Evolutionary conservation across 305 asterid genomes (phyloP), one percentile per base, ranked within the genome.

Genomic region (Fraxinus floribunda): DNA sequence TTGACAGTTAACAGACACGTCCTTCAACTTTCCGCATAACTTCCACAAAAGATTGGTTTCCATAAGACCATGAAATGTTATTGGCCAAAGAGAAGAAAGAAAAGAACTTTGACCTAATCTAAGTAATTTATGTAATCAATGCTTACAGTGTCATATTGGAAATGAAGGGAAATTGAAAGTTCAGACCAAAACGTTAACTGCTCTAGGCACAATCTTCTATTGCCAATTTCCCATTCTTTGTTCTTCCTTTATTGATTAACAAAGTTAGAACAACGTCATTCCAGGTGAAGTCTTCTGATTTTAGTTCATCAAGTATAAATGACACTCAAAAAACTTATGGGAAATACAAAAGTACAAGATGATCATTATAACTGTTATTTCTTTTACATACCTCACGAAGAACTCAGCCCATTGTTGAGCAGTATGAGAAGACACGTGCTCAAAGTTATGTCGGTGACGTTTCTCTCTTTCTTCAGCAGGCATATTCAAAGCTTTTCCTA

Each of bases 391-490:
- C 99, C 99, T 93, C 80, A 96, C 96, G 38, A 96, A 96, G 89
- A 92, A 90, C 87, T 96, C 99, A 64, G 99, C 99, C 99, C 99
- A 96, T 80, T 94, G 95, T 91, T 96, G 99, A 84, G 99, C 98
- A 86, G 99, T 96, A 89, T 93, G 99, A 81, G 92, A 91, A 44
- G 98, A 93, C 89, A 96, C 98, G 72, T 94, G 99, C 76, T 88
- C 85, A 83, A 91, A 96, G 87, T 96, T 96, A 87, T 91, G 97
- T 78, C 85, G 87, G 84, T 96, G 98, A 24, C 98, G 98, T 82
- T 96, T 94, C 89, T 96, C 98, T 89, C 99, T 88, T 89, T 94
- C 97, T 79, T 92, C 99, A 80, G 92, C 86, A 2, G 87, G 57
- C 99, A 96, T 96, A 79, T 92, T 83, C 89, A 96, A 84, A 87